Percentiles rank a stretch among this genome's conserved stretches.
Conservation (phyloP, 1,284 basidiomycete species). For the Microbotryum violaceum region DNA sequence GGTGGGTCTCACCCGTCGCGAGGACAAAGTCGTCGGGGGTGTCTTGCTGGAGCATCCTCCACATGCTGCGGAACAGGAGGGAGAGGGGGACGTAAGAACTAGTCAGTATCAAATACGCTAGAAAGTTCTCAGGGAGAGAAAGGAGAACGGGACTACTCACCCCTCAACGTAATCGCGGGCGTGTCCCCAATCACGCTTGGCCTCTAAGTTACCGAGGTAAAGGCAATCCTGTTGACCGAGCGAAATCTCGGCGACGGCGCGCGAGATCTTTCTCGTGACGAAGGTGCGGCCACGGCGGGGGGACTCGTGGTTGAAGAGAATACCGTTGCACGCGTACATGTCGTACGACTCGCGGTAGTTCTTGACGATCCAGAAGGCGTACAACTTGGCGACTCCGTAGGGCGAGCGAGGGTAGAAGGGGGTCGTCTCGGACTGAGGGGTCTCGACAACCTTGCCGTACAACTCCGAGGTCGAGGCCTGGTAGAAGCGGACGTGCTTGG, state of each 20-base stretch:
- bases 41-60: constrained; percentile 82
- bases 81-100: not conserved
- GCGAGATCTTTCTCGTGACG: constrained; percentile 83
- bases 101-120: too few relatives aligned
- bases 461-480: constrained; percentile 90
- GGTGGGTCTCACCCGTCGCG: constrained; percentile 84
- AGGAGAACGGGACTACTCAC: not conserved
- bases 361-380: constrained; percentile 58
- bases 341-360: constrained; percentile 88
- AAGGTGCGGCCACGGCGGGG: constrained; percentile 83
- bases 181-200: constrained; percentile 89
- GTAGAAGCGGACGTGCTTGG: constrained; percentile 79
- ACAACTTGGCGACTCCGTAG: constrained; percentile 82
- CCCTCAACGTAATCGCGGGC: constrained; percentile 42
- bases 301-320: constrained; percentile 76
- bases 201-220: constrained; percentile 83
- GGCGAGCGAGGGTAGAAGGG: constrained; percentile 89
- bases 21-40: constrained; percentile 77
- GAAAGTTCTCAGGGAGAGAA: not conserved
- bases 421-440: constrained; percentile 81
- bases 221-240: constrained; percentile 69
- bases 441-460: constrained; percentile 85
- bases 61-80: constrained; percentile 77
- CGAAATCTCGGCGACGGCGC: constrained; percentile 80
- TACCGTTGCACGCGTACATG: constrained; percentile 67